Percentiles rank a stretch among this genome's conserved stretches.
phyloP scores from a whole-genome alignment of 1,284 basidiomycete species.

The Trichosporon sp. region DNA sequence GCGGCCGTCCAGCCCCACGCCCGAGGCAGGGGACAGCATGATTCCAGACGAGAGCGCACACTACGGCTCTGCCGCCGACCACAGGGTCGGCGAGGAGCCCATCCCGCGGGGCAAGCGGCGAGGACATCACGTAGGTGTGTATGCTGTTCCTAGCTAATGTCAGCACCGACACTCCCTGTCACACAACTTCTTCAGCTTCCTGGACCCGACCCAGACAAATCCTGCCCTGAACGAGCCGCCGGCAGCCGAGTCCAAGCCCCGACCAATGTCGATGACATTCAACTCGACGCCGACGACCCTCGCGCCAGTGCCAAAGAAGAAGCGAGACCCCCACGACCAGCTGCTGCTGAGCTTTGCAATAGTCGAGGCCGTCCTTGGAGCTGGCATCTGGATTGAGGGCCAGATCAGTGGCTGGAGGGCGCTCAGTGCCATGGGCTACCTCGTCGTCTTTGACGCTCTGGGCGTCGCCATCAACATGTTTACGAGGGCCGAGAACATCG shows the following conservation, averaged over 20 bases:
- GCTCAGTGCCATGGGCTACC: constrained; percentile 88
- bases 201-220: constrained; percentile 64
- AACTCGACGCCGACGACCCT: constrained; percentile 36
- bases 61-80: constrained; percentile 12
- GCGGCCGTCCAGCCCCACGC: constrained; percentile 28
- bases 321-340: constrained; percentile 51
- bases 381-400: constrained; percentile 80
- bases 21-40: constrained; percentile 37
- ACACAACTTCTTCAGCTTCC: constrained; percentile 88
- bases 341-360: constrained; percentile 56
- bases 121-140: constrained; percentile 68
- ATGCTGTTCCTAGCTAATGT: background rate
- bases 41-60: constrained; percentile 33
- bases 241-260: constrained; percentile 27
- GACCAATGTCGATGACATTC: constrained; percentile 34
- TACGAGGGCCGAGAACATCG: constrained; percentile 53
- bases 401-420: constrained; percentile 85
- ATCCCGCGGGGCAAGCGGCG: constrained; percentile 61
- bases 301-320: constrained; percentile 41
- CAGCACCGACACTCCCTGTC: constrained; percentile 87
- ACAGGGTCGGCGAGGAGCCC: constrained; percentile 35
- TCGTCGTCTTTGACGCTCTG: constrained; percentile 91
- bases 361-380: constrained; percentile 60
- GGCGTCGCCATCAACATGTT: constrained; percentile 68
- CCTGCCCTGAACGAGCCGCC: constrained; percentile 28